These are phyloP conservation scores for Oryza brachyantha DNA, from an alignment of 176 grass and related monocot species.

Conservation along the genomic window DNA sequence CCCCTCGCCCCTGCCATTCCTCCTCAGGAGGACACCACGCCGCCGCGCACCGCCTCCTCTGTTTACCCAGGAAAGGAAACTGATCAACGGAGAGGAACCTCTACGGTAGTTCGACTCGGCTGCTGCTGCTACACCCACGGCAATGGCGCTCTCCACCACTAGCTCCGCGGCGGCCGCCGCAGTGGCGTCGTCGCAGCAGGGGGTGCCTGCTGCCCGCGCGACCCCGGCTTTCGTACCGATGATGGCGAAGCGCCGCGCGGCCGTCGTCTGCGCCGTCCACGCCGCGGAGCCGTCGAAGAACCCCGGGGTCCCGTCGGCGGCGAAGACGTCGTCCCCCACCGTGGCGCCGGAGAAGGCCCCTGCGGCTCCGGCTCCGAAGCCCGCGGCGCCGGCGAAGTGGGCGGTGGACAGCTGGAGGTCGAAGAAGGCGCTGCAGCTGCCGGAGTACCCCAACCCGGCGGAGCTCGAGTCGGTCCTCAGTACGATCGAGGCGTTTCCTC, in stretches of 20 bases:
- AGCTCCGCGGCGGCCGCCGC: constrained; percentile 1
- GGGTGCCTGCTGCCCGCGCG: neutral
- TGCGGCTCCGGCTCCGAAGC: neutral
- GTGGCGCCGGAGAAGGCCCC: constrained; percentile 17
- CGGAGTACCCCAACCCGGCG: constrained; percentile 47
- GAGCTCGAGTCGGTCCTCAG: constrained; percentile 51
- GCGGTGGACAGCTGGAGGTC: constrained; percentile 54
- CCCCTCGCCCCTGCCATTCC: neutral
- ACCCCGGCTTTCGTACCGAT: constrained; percentile 22
- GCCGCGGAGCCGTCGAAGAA: constrained; percentile 47
- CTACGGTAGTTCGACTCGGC: neutral
- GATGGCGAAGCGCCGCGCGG: constrained; percentile 14
- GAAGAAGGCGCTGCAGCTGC: constrained; percentile 65
- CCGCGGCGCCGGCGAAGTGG: constrained; percentile 12
- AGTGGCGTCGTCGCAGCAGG: neutral
- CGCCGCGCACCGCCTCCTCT: constrained; percentile 22
- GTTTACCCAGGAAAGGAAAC: no score
- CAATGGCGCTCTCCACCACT: constrained; percentile 45
- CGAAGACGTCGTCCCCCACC: constrained; percentile 19
- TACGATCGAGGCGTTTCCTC: constrained; percentile 68
- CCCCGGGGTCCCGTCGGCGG: neutral
- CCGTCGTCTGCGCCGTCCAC: constrained; percentile 41
- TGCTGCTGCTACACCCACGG: no score
- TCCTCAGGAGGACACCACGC: constrained; percentile 37
- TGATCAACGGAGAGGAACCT: neutral